Evolutionary conservation across 1,284 basidiomycete genomes (phyloP).

Genomic region (Anthracocystis walkeri): DNA sequence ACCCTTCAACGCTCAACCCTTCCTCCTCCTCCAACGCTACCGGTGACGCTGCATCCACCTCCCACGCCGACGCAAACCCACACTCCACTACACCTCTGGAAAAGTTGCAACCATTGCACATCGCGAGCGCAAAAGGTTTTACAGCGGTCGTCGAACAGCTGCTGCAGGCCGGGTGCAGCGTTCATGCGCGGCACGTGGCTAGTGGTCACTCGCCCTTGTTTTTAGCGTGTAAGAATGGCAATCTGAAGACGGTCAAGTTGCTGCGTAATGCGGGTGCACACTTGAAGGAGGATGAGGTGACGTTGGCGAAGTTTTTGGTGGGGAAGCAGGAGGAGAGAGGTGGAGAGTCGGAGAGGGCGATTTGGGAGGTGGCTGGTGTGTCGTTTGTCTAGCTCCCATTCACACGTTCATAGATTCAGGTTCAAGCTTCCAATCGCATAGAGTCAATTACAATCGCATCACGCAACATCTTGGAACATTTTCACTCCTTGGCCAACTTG

Average conservation of each 20-base stretch:
- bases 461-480: background rate
- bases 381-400: conserved; percentile 9
- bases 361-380: conserved; percentile 36
- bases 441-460: background rate
- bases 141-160: conserved; percentile 75
- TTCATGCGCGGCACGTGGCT: conserved; percentile 79
- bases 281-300: conserved; percentile 61
- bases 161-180: conserved; percentile 83
- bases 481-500: conserved; percentile 17
- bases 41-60: conserved; percentile 16
- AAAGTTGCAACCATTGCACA: conserved; percentile 78
- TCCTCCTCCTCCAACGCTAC: conserved; percentile 6
- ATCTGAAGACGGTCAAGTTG: conserved; percentile 50
- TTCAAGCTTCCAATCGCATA: background rate
- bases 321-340: background rate
- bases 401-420: background rate
- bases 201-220: conserved; percentile 81
- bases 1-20: conserved; percentile 36
- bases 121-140: conserved; percentile 80
- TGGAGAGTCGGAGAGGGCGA: background rate
- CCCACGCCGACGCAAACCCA: conserved; percentile 5
- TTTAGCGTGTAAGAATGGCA: conserved; percentile 65
- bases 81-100: conserved; percentile 39
- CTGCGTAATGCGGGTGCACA: conserved; percentile 65
- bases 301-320: conserved; percentile 33